phyloP scores from a whole-genome alignment of 2,329 filamentous ascomycete genomes.

The Cryoendolithus antarcticus region DNA sequence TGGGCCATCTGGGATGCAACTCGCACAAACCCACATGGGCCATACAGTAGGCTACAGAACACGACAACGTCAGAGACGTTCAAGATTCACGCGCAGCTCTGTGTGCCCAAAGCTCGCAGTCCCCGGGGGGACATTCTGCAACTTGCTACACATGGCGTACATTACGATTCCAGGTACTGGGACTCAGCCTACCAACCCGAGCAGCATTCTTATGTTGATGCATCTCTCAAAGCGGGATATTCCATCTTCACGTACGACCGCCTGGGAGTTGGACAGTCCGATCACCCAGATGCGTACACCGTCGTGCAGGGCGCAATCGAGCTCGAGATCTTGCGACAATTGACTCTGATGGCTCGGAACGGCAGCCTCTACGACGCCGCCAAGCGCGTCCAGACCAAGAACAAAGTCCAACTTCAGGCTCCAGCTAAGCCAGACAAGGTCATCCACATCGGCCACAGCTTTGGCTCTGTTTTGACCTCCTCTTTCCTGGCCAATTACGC shows the following conservation, averaged over 20 bases:
- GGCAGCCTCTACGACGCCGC: slow-evolving; percentile 5
- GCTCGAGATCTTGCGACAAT: slow-evolving; percentile 6
- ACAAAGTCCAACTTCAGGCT: not conserved
- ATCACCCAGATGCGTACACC: slow-evolving; percentile 7
- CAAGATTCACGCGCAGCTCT: slow-evolving; percentile 9
- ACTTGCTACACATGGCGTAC: slow-evolving; percentile 28
- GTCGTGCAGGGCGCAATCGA: slow-evolving; percentile 9
- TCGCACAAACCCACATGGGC: slow-evolving; percentile 2
- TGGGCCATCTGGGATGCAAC: slow-evolving; percentile 7
- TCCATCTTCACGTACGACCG: slow-evolving; percentile 11
- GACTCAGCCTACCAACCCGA: slow-evolving; percentile 20
- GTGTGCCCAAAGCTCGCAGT: slow-evolving; percentile 2
- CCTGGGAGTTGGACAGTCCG: slow-evolving; percentile 9
- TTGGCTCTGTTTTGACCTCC: slow-evolving; percentile 8
- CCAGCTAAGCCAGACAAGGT: slow-evolving; percentile 6
- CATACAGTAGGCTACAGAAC: slow-evolving; percentile 4
- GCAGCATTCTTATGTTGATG: slow-evolving; percentile 10
- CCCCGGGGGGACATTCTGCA: slow-evolving; percentile 18
- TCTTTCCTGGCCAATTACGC: slow-evolving; percentile 6
- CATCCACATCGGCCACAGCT: slow-evolving; percentile 12
- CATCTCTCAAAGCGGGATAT: slow-evolving; percentile 7
- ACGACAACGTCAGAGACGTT: slow-evolving; percentile 8
- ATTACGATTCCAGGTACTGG: slow-evolving; percentile 27
- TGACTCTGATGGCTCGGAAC: slow-evolving; percentile 8
- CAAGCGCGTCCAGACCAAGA: not conserved